These are phyloP conservation scores for Caloboletus firmus DNA, from an alignment of 1,284 basidiomycete genomes.

Conservation along the genomic window DNA sequence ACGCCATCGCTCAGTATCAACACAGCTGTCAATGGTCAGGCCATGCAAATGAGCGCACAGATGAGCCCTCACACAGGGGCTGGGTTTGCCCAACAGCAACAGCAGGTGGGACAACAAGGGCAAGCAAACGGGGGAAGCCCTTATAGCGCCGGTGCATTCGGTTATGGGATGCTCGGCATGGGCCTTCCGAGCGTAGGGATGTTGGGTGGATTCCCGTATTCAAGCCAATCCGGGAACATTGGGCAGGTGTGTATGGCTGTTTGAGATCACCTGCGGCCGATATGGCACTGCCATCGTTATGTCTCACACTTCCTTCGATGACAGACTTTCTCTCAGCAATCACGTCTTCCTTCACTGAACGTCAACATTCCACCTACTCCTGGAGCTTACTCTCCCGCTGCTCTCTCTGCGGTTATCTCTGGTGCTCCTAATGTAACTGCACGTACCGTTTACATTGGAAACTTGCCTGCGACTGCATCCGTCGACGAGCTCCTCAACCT, in stretches of 20 bases:
- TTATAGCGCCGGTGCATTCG: constrained; percentile 52
- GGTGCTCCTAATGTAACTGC: constrained; percentile 67
- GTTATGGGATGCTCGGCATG: constrained; percentile 77
- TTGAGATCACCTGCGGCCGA: not conserved
- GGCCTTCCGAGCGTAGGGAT: constrained; percentile 68
- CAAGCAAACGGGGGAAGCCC: constrained; percentile 41
- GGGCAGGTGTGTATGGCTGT: constrained; percentile 49
- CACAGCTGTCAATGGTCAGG: constrained; percentile 54
- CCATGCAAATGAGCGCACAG: constrained; percentile 50
- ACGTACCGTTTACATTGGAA: constrained; percentile 97
- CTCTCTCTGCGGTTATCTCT: constrained; percentile 62
- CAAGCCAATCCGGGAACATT: constrained; percentile 66
- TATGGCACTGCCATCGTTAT: not conserved
- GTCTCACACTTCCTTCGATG: constrained; percentile 2
- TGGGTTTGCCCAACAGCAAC: constrained; percentile 50
- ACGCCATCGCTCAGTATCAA: constrained; percentile 69
- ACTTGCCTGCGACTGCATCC: constrained; percentile 92
- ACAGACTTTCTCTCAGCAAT: constrained; percentile 47
- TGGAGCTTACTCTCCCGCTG: constrained; percentile 73
- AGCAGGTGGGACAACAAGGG: constrained; percentile 39
- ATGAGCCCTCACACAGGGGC: constrained; percentile 59
- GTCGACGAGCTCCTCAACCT: constrained; percentile 97
- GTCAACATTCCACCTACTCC: constrained; percentile 56
- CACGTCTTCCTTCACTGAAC: constrained; percentile 61
- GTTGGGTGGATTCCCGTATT: constrained; percentile 69